phyloP scores from a whole-genome alignment of 345 rosid species.

The Euphorbia pulcherrima region DNA sequence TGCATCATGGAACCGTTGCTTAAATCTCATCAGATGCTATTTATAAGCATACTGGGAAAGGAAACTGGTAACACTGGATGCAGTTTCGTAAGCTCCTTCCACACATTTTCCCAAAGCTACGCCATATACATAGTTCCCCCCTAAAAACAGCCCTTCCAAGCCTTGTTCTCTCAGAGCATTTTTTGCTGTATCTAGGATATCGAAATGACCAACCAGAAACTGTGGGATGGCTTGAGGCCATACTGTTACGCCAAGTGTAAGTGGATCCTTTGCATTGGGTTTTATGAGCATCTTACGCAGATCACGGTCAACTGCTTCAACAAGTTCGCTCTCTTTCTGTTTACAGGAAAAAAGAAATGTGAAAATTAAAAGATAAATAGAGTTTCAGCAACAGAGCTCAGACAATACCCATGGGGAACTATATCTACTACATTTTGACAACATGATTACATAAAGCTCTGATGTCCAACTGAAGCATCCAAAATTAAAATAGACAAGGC shows the following conservation, averaged over 20 bases:
- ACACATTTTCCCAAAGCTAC: conserved; percentile 89
- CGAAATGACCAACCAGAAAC: conserved; percentile 81
- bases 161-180: conserved; percentile 48
- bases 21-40: conserved; percentile 14
- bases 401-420: not conserved
- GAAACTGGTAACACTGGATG: conserved; percentile 59
- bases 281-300: conserved; percentile 87
- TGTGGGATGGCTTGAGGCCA: conserved; percentile 98
- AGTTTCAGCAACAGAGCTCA: not conserved
- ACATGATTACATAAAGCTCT: not conserved
- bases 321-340: conserved; percentile 65
- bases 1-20: not conserved
- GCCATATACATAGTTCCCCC: conserved; percentile 78
- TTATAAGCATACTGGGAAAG: conserved; percentile 57
- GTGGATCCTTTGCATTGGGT: conserved; percentile 67
- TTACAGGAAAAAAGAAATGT: conserved; percentile 1
- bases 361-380: not conserved
- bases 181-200: conserved; percentile 59
- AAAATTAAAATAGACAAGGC: not conserved
- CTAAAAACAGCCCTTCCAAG: conserved; percentile 62
- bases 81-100: conserved; percentile 78
- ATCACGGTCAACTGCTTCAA: conserved; percentile 83
- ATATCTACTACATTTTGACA: not conserved
- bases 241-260: conserved; percentile 60
- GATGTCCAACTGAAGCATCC: not conserved